A percentile compares a stretch with the other conserved stretches of the same genome.
phyloP scores from a whole-genome alignment of 2,329 filamentous ascomycete genomes.

The Colletotrichum tanaceti region DNA sequence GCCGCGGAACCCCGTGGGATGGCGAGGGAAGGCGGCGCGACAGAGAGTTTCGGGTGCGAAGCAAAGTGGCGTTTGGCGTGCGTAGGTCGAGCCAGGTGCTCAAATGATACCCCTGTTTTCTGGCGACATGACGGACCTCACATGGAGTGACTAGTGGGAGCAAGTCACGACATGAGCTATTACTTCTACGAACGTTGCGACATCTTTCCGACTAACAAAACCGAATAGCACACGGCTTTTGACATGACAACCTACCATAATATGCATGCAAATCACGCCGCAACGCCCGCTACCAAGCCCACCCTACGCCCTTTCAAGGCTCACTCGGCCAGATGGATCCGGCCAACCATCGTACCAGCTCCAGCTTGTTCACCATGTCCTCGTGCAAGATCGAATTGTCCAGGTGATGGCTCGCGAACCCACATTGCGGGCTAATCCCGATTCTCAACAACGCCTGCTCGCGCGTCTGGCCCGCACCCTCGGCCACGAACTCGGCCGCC shows the following conservation, averaged over 20 bases:
- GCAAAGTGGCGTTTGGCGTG: slow-evolving; percentile 25
- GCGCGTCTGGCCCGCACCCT: slow-evolving; percentile 70
- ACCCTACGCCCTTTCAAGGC: slow-evolving; percentile 10
- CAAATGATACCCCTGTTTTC: slow-evolving; percentile 32
- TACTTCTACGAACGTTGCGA: not conserved
- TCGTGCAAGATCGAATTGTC: slow-evolving; percentile 35
- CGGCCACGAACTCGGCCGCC: slow-evolving; percentile 73
- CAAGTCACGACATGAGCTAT: not conserved
- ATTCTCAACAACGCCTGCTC: slow-evolving; percentile 73
- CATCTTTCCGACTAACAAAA: not conserved
- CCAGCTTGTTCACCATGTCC: slow-evolving; percentile 37
- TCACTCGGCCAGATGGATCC: slow-evolving; percentile 39
- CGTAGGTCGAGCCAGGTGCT: slow-evolving; percentile 1
- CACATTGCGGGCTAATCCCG: slow-evolving; percentile 76
- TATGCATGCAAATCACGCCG: not conserved
- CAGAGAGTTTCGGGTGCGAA: not conserved
- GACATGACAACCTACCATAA: not conserved
- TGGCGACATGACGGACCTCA: not conserved
- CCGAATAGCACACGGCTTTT: too few relatives aligned
- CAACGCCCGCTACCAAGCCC: not conserved
- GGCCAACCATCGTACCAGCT: slow-evolving; percentile 33
- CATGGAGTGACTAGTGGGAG: not conserved
- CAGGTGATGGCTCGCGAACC: slow-evolving; percentile 67
- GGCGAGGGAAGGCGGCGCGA: not conserved
- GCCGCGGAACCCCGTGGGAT: too few relatives aligned